These are phyloP conservation scores for Cytospora mali DNA, from an alignment of 2,329 filamentous ascomycete genomes.

Conservation along the genomic window DNA sequence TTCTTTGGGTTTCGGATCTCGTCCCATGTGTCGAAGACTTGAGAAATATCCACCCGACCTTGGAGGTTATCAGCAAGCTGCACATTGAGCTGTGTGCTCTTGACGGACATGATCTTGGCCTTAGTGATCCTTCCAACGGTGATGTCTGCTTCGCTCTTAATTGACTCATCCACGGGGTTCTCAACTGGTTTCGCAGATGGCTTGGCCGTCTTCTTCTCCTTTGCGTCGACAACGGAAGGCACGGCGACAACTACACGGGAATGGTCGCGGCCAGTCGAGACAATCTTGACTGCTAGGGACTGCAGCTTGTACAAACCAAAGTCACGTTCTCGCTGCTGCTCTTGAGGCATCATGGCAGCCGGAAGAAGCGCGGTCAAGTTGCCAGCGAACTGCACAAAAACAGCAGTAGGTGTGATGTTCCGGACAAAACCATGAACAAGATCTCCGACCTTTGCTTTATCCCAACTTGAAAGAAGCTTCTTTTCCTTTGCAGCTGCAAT, in stretches of 20 bases:
- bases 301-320: slow-evolving; percentile 82
- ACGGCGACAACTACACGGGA: slow-evolving; percentile 66
- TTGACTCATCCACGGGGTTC: slow-evolving; percentile 61
- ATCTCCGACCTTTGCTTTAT: slow-evolving; percentile 70
- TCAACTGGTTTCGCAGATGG: slow-evolving; percentile 41
- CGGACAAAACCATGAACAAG: slow-evolving; percentile 78
- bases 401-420: slow-evolving; percentile 77
- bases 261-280: slow-evolving; percentile 70
- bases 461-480: slow-evolving; percentile 71
- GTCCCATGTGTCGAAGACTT: slow-evolving; percentile 86
- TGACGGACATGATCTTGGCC: slow-evolving; percentile 80
- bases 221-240: slow-evolving; percentile 49
- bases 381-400: slow-evolving; percentile 87
- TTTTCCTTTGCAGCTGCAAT: slow-evolving; percentile 73
- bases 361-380: slow-evolving; percentile 78
- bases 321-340: slow-evolving; percentile 65
- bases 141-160: slow-evolving; percentile 71
- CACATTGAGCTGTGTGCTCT: slow-evolving; percentile 91
- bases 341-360: slow-evolving; percentile 74
- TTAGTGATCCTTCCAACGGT: slow-evolving; percentile 72
- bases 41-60: slow-evolving; percentile 90
- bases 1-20: slow-evolving; percentile 81
- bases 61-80: slow-evolving; percentile 84
- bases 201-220: slow-evolving; percentile 43
- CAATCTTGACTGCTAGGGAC: slow-evolving; percentile 71